A percentile compares a stretch with the other conserved stretches of the same genome.
These are phyloP conservation scores for Fomes fomentarius DNA, from an alignment of 1,284 basidiomycete genomes.

Conservation along the genomic window DNA sequence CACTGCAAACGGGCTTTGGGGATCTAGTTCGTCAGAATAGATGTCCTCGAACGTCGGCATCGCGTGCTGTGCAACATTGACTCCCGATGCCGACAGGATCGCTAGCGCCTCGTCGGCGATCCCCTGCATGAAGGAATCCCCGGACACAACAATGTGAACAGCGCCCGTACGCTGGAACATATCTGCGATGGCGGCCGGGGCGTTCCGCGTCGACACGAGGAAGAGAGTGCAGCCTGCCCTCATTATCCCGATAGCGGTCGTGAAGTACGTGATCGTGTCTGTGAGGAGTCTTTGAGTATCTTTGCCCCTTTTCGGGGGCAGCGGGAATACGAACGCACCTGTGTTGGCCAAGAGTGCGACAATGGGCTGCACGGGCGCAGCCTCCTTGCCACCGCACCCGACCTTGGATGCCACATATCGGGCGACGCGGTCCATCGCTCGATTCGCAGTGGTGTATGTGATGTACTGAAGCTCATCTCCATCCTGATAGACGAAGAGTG, in stretches of 20 bases:
- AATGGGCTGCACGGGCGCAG: slow-evolving; percentile 10
- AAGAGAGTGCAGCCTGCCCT: slow-evolving; percentile 36
- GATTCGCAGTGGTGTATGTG: slow-evolving; percentile 13
- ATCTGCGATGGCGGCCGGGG: slow-evolving; percentile 37
- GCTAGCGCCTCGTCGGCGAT: slow-evolving; percentile 8
- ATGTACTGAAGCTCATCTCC: slow-evolving; percentile 13
- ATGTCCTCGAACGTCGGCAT: slow-evolving; percentile 25
- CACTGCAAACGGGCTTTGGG: slow-evolving; percentile 6
- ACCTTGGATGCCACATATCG: slow-evolving; percentile 14
- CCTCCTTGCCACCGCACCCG: neutral
- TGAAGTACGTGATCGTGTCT: slow-evolving; percentile 40
- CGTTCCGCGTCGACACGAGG: slow-evolving; percentile 44
- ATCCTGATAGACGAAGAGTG: slow-evolving; percentile 22
- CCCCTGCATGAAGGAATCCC: slow-evolving; percentile 20
- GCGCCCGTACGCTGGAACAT: slow-evolving; percentile 35
- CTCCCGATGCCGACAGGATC: neutral
- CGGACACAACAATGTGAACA: slow-evolving; percentile 33
- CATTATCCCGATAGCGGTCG: slow-evolving; percentile 31
- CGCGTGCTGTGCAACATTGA: slow-evolving; percentile 1
- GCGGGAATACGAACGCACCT: neutral
- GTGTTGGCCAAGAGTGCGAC: slow-evolving; percentile 21
- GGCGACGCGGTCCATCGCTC: slow-evolving; percentile 20
- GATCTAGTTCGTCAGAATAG: slow-evolving; percentile 1
- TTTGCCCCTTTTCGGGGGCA: no score
- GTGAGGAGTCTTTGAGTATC: neutral